Evolutionary conservation across 2,329 filamentous ascomycete genomes (phyloP).

Genomic region (Mycocentrospora acerina): DNA sequence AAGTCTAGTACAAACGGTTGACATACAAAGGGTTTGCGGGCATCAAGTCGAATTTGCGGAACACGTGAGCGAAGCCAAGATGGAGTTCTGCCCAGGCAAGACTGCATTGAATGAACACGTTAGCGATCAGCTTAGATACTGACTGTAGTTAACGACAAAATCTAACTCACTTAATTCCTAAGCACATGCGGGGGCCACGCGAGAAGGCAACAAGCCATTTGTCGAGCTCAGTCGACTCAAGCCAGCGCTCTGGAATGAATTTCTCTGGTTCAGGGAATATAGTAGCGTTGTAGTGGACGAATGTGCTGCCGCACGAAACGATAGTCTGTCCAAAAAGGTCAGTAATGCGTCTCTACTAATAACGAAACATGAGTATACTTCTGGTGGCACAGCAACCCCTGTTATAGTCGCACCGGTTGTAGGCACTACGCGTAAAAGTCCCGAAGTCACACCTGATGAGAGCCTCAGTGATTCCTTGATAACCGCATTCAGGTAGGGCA

Average conservation of each 20-base stretch:
- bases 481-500: constrained; percentile 38
- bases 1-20: too few species aligned
- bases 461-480: constrained; percentile 46
- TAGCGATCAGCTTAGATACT: too few species aligned
- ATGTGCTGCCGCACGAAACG: constrained; percentile 34
- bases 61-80: too few species aligned
- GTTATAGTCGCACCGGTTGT: constrained; percentile 21
- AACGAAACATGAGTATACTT: constrained; percentile 12
- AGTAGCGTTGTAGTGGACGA: constrained; percentile 35
- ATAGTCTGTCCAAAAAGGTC: constrained; percentile 17
- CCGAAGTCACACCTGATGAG: constrained; percentile 35
- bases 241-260: constrained; percentile 38
- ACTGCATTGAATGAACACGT: too few species aligned
- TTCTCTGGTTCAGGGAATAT: constrained; percentile 32
- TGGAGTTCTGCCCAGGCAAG: too few species aligned
- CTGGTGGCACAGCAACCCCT: constrained; percentile 19
- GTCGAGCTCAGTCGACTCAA: constrained; percentile 26
- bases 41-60: too few species aligned
- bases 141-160: too few species aligned
- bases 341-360: background rate
- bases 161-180: constrained; percentile 35
- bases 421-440: constrained; percentile 27
- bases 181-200: constrained; percentile 38
- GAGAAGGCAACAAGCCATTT: constrained; percentile 38
- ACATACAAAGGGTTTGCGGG: too few species aligned